These are phyloP conservation scores for Linnemannia hyalina DNA, from an alignment of 192 early-diverging fungal genomes.

Conservation along the genomic window DNA sequence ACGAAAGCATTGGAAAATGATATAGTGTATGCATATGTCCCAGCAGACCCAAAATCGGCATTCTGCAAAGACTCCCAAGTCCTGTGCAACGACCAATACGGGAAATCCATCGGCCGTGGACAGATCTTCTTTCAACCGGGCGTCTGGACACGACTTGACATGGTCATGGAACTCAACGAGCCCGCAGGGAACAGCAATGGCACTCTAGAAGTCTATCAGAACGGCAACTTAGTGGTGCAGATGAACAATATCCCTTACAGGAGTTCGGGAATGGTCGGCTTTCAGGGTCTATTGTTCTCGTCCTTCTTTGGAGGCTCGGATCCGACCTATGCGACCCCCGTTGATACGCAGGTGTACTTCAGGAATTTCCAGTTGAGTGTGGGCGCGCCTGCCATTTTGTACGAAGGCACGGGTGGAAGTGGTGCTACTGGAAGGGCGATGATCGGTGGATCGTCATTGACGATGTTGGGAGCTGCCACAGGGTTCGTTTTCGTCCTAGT, in stretches of 20 bases:
- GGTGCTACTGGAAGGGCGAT: not conserved
- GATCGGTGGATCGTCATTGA: not conserved
- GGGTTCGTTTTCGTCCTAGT: not conserved
- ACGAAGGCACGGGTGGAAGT: conserved; percentile 37
- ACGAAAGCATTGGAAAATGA: not conserved
- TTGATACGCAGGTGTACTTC: conserved; percentile 58
- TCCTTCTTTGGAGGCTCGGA: conserved; percentile 67
- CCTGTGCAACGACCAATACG: conserved; percentile 62
- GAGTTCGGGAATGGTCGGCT: conserved; percentile 55
- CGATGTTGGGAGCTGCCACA: not conserved
- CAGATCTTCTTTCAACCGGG: conserved; percentile 55
- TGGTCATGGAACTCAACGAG: conserved; percentile 57
- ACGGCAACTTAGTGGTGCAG: conserved; percentile 53
- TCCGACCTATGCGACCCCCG: conserved; percentile 53
- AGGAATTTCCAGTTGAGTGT: conserved; percentile 60
- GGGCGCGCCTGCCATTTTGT: conserved; percentile 47
- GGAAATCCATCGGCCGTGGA: conserved; percentile 64
- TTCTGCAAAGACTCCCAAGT: conserved; percentile 49
- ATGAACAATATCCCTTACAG: conserved; percentile 57
- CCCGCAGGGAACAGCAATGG: conserved; percentile 57
- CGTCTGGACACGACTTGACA: conserved; percentile 59
- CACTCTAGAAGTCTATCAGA: conserved; percentile 57
- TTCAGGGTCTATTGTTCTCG: conserved; percentile 62
- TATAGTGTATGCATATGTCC: conserved; percentile 65
- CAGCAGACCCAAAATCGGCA: conserved; percentile 30